These are phyloP conservation scores for Rhodamnia rubescens DNA, from an alignment of 345 rosid genomes.

Conservation along the genomic window DNA sequence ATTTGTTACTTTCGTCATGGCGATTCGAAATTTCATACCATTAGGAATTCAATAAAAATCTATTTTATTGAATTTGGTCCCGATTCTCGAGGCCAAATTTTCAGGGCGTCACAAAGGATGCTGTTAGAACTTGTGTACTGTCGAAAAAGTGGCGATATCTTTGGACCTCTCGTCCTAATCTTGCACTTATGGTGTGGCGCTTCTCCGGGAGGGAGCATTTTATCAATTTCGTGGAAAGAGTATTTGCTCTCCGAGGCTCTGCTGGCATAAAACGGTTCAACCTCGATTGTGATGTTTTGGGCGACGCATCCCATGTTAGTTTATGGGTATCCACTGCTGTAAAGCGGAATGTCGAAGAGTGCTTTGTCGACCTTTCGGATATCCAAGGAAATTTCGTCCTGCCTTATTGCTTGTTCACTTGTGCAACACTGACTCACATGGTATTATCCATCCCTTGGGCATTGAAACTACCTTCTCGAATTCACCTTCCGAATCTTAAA, in stretches of 20 bases:
- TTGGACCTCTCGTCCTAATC: neutral
- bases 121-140: neutral
- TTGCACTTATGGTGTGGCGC: neutral
- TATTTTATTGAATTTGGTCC: no score
- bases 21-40: no score
- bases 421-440: neutral
- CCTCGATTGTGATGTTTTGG: neutral
- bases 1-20: no score
- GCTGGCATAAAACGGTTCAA: neutral
- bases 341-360: neutral
- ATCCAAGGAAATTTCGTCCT: neutral
- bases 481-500: neutral
- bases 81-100: no score
- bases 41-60: no score
- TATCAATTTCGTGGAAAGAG: neutral
- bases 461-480: neutral
- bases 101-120: no score
- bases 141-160: neutral
- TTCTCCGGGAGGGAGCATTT: neutral
- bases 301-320: neutral
- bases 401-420: neutral
- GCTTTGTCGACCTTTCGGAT: neutral
- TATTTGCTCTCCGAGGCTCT: neutral
- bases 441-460: neutral
- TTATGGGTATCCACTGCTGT: neutral